Conservation (phyloP, 2,329 filamentous ascomycete genomes). For the Fusarium tupiense region DNA sequence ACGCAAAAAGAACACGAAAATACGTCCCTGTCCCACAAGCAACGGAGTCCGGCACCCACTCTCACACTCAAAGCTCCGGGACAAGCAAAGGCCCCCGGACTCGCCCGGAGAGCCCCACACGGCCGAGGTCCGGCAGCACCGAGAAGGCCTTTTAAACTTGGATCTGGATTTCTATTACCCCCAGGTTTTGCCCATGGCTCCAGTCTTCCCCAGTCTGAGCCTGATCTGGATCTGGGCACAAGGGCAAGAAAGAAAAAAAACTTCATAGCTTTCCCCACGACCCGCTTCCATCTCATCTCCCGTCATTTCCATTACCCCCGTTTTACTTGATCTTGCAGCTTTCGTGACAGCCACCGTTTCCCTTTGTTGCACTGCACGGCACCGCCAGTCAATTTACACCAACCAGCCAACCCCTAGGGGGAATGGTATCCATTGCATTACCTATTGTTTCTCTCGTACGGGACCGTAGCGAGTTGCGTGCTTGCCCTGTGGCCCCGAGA, state of each 20-base stretch:
- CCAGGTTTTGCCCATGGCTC: slow-evolving; percentile 44
- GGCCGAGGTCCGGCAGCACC: slow-evolving; percentile 38
- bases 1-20: slow-evolving; percentile 3
- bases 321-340: slow-evolving; percentile 52
- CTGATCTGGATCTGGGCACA: slow-evolving; percentile 16
- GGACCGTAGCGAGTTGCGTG: slow-evolving; percentile 24
- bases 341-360: slow-evolving; percentile 42
- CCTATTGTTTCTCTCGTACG: neutral
- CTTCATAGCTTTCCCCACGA: slow-evolving; percentile 31
- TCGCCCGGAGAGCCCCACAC: slow-evolving; percentile 41
- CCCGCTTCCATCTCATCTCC: slow-evolving; percentile 22
- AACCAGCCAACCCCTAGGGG: slow-evolving; percentile 32
- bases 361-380: slow-evolving; percentile 28
- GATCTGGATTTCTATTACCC: slow-evolving; percentile 49
- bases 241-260: slow-evolving; percentile 22
- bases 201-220: slow-evolving; percentile 32
- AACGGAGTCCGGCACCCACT: slow-evolving; percentile 35
- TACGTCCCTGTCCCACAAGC: slow-evolving; percentile 14
- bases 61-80: slow-evolving; percentile 14
- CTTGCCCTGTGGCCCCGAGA: slow-evolving; percentile 23
- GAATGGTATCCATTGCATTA: slow-evolving; percentile 29
- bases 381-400: slow-evolving; percentile 17
- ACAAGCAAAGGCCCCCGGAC: slow-evolving; percentile 31
- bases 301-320: slow-evolving; percentile 47
- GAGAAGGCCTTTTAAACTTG: slow-evolving; percentile 30